Evolutionary conservation across 2,329 filamentous ascomycete genomes (phyloP).

Genomic region (Esteya vermicola): DNA sequence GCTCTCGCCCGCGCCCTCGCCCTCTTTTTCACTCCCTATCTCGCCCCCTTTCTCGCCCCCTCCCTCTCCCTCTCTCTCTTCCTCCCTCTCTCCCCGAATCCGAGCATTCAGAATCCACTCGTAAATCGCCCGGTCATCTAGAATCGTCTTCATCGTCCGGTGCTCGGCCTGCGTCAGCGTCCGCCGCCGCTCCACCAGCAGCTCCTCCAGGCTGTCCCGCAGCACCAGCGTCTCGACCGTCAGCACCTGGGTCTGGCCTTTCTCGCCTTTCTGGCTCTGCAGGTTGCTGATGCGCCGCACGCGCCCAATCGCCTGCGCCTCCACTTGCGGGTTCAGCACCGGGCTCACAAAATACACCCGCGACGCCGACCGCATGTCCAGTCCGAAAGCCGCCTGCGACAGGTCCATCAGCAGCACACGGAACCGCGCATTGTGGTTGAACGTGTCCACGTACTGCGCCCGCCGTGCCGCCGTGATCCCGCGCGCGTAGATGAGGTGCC

Average conservation of each 20-base stretch:
- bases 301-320: slow-evolving; percentile 84
- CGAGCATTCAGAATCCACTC: slow-evolving; percentile 41
- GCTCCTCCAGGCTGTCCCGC: slow-evolving; percentile 68
- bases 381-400: slow-evolving; percentile 73
- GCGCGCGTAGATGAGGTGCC: slow-evolving; percentile 54
- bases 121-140: slow-evolving; percentile 43
- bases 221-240: slow-evolving; percentile 78
- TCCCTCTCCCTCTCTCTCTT: neutral
- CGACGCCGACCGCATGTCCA: slow-evolving; percentile 73
- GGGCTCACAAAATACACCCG: slow-evolving; percentile 83
- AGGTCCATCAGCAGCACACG: slow-evolving; percentile 81
- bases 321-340: slow-evolving; percentile 69
- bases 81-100: slow-evolving; percentile 19
- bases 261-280: slow-evolving; percentile 47
- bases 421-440: slow-evolving; percentile 53
- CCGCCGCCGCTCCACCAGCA: slow-evolving; percentile 59
- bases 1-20: too few relatives aligned
- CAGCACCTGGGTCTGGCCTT: too few relatives aligned
- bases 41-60: too few relatives aligned
- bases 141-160: slow-evolving; percentile 36
- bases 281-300: slow-evolving; percentile 84
- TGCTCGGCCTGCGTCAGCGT: slow-evolving; percentile 60
- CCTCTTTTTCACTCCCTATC: too few relatives aligned
- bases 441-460: slow-evolving; percentile 63
- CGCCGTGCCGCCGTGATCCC: slow-evolving; percentile 45